phyloP scores from a whole-genome alignment of 192 early-diverging fungal species.

The Podila horticola region DNA sequence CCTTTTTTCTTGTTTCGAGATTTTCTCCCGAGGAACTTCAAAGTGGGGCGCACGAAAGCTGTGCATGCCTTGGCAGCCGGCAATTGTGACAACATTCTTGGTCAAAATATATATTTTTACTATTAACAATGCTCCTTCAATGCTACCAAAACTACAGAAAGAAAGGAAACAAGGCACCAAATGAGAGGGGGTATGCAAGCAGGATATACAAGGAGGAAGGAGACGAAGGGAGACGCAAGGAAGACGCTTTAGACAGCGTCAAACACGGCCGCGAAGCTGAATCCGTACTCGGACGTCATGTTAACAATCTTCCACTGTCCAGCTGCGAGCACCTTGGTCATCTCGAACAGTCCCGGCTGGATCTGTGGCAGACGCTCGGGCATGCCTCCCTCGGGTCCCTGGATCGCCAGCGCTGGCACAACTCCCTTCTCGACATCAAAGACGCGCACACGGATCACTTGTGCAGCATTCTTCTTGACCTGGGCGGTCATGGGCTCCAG shows the following conservation, averaged over 20 bases:
- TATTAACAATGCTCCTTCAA: too few species aligned
- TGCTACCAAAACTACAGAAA: too few species aligned
- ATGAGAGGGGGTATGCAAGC: not conserved
- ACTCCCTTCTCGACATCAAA: conserved; percentile 46
- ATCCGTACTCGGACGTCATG: conserved; percentile 49
- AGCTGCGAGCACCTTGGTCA: conserved; percentile 12
- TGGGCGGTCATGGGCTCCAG: conserved; percentile 39
- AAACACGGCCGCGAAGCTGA: conserved; percentile 51
- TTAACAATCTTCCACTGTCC: conserved; percentile 51
- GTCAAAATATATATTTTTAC: too few species aligned
- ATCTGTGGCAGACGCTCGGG: conserved; percentile 39
- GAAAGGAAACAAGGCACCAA: not conserved
- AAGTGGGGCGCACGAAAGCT: too few species aligned
- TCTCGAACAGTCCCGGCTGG: conserved; percentile 42
- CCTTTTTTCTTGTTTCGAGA: too few species aligned
- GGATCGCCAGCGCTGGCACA: conserved; percentile 38
- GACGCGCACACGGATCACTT: conserved; percentile 40
- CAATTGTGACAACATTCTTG: too few species aligned
- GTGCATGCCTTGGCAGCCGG: too few species aligned
- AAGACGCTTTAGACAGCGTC: conserved; percentile 31
- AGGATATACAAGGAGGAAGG: not conserved
- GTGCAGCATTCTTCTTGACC: conserved; percentile 31
- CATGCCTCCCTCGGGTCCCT: conserved; percentile 44
- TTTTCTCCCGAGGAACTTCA: too few species aligned
- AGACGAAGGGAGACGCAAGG: not conserved